Conservation (phyloP, 2,329 filamentous ascomycete species). For the Diaporthe eres region DNA sequence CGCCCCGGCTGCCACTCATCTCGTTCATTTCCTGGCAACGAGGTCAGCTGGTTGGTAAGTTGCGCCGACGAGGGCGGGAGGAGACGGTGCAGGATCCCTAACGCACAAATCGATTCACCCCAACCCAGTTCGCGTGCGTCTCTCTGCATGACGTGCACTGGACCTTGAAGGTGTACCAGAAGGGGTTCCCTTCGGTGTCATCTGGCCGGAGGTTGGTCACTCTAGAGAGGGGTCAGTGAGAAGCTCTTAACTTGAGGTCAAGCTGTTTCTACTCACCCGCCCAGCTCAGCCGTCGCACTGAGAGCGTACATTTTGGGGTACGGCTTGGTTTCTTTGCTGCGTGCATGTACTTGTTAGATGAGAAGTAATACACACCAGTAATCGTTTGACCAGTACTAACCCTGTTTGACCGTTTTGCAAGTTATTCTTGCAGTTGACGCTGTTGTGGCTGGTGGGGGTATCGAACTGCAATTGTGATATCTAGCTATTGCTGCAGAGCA, state of each 20-base stretch:
- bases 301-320: constrained; percentile 74
- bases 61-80: neutral
- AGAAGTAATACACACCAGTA: no score
- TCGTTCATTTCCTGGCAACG: constrained; percentile 83
- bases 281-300: constrained; percentile 76
- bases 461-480: neutral
- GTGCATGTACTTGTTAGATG: neutral
- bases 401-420: neutral
- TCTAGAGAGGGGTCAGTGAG: constrained; percentile 60
- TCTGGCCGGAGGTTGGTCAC: constrained; percentile 90
- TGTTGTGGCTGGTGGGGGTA: constrained; percentile 1
- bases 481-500: neutral
- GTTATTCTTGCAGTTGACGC: neutral
- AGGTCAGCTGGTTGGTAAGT: constrained; percentile 7
- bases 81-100: neutral
- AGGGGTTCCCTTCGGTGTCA: constrained; percentile 85
- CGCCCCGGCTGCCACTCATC: constrained; percentile 91
- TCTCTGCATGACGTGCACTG: constrained; percentile 99
- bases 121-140: constrained; percentile 87
- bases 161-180: constrained; percentile 98
- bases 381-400: neutral
- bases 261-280: constrained; percentile 67
- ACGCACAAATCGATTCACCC: constrained; percentile 89
- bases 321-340: neutral
- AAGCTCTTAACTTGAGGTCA: neutral